Evolutionary conservation across 768 basidiomycete species (phyloP), one percentile per base, ranked within the genome.

Genomic region (Lactarius indigo): DNA sequence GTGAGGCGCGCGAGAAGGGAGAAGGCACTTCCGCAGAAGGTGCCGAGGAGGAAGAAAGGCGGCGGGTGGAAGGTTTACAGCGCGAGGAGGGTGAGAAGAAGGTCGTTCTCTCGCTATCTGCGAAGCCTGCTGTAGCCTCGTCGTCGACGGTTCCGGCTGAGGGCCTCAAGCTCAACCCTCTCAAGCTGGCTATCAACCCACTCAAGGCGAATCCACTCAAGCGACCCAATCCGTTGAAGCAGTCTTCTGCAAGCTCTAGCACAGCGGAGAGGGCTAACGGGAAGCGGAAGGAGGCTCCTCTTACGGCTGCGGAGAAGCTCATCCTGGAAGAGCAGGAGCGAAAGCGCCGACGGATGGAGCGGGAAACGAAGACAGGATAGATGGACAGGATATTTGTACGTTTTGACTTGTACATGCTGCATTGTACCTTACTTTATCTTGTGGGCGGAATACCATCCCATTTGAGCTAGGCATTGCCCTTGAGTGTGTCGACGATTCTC

Each of bases 301-400:
- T 95, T 84, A 87, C 87, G 71, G 92, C 91, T 30, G 91, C 91
- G 18, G 96, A 98, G 76, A 81, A 84, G 69, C 77, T 98, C 65
- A 96, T 97, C 67, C 70, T 87, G 65, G 96, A 98, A 79, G 94
- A 97, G 33, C 91, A 92, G 78, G 93, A 94, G 76, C 83, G 94
- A 74, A 96, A 96, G 77, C 83, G 88, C 75, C 81, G 93, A 70
- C 80, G 85, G 69, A 88, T 91, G 86, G 91, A 90, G 70, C 73
- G 82, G 50, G 82, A 81, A 47, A 71, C 70, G 9, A 66, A 61
- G 64, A 66, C 65, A 39, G 39, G 57, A 50, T 69, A 41, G 31
- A 47, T 7, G n/a, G 44, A 9, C 33, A 58, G 47, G 33, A 52
- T 33, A 5, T 42, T 18, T 66, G 68, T 66, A 66, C 64, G 64